Evolutionary conservation across 2,329 filamentous ascomycete species (phyloP).

Genomic region (Sphaceloma murrayae): DNA sequence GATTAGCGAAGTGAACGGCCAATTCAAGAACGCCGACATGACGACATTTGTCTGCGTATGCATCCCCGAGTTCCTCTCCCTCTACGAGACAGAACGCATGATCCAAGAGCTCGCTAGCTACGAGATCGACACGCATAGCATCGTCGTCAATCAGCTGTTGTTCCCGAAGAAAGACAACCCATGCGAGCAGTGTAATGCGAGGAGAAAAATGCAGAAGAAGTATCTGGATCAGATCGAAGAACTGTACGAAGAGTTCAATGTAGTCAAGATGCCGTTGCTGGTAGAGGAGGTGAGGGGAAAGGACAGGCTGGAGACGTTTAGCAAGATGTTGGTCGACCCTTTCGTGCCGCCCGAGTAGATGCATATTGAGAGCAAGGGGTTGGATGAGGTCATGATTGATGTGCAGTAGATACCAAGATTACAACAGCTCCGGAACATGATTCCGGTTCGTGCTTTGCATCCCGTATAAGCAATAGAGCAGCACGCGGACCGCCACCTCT

Average conservation of each 20-base stretch:
- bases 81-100: constrained; percentile 99
- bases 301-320: constrained; percentile 85
- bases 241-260: constrained; percentile 97
- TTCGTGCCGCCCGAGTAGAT: constrained; percentile 53
- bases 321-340: constrained; percentile 69
- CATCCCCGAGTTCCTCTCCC: constrained; percentile 89
- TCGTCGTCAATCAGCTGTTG: constrained; percentile 95
- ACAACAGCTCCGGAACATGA: too few species aligned
- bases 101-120: constrained; percentile 94
- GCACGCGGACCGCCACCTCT: too few species aligned
- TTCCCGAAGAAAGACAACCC: constrained; percentile 78
- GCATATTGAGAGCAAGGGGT: constrained; percentile 1
- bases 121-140: constrained; percentile 90
- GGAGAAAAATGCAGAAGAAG: constrained; percentile 98
- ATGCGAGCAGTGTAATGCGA: constrained; percentile 91
- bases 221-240: constrained; percentile 98
- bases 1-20: constrained; percentile 89
- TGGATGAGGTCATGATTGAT: constrained; percentile 8
- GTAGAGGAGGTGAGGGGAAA: constrained; percentile 94
- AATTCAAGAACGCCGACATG: constrained; percentile 93
- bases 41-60: constrained; percentile 98
- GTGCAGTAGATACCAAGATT: constrained; percentile 13
- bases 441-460: too few species aligned
- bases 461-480: too few species aligned
- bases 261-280: constrained; percentile 93